Evolutionary conservation across 2,329 filamentous ascomycete genomes (phyloP).

Genomic region (Sporothrix sp.): DNA sequence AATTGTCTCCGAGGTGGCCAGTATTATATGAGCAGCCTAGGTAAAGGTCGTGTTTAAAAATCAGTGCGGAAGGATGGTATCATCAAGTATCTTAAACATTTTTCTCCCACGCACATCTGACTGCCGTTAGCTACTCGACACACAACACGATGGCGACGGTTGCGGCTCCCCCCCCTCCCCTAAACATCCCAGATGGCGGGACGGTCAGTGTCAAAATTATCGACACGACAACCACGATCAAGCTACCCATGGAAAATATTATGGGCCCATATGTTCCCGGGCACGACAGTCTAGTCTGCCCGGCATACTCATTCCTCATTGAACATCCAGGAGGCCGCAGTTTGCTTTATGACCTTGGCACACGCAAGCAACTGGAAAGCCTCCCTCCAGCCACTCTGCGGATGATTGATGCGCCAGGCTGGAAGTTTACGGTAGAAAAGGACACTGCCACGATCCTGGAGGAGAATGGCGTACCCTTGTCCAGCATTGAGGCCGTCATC

Average conservation of each 20-base stretch:
- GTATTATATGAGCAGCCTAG: too few species aligned
- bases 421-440: not conserved
- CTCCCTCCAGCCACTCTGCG: not conserved
- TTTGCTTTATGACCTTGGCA: slow-evolving; percentile 17
- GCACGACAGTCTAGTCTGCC: not conserved
- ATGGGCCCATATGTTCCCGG: not conserved
- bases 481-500: slow-evolving; percentile 18
- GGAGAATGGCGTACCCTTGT: slow-evolving; percentile 14
- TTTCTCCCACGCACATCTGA: too few species aligned
- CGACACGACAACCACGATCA: not conserved
- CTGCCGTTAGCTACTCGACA: too few species aligned
- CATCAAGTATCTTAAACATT: too few species aligned
- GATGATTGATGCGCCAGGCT: not conserved
- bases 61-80: too few species aligned
- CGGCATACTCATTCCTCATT: slow-evolving; percentile 3
- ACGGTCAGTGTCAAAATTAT: not conserved
- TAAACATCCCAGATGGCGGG: not conserved
- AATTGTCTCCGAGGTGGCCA: too few species aligned
- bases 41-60: too few species aligned
- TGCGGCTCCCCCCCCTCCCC: not conserved
- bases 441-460: slow-evolving; percentile 10
- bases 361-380: slow-evolving; percentile 6
- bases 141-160: not conserved
- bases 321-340: slow-evolving; percentile 16
- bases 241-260: not conserved